phyloP scores from a whole-genome alignment of 306 rosid genomes.

The Sesbania bispinosa region DNA sequence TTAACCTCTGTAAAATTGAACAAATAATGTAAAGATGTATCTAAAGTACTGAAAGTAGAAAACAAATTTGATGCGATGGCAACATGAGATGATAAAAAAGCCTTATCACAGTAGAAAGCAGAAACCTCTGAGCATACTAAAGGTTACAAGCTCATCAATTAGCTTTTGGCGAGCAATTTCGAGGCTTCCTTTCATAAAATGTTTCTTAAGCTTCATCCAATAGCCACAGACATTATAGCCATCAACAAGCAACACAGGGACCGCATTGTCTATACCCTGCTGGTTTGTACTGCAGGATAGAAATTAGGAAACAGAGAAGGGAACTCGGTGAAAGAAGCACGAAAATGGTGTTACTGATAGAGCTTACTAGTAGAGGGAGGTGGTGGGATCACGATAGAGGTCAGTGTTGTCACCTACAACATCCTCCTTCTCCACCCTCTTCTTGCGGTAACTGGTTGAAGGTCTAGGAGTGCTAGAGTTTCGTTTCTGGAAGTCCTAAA shows the following conservation, averaged over 20 bases:
- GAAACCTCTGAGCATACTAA: constrained; percentile 79
- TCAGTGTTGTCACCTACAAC: constrained; percentile 42
- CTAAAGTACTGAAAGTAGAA: background rate
- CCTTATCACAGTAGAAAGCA: background rate
- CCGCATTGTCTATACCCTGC: constrained; percentile 63
- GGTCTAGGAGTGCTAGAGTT: constrained; percentile 59
- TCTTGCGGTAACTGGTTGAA: constrained; percentile 83
- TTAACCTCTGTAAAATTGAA: constrained; percentile 67
- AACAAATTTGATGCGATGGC: background rate
- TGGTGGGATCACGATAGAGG: constrained; percentile 69
- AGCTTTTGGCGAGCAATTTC: constrained; percentile 84
- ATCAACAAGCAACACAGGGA: constrained; percentile 87
- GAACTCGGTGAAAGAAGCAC: background rate
- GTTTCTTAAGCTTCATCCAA: constrained; percentile 88
- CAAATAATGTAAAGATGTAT: constrained; percentile 5
- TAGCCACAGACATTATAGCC: constrained; percentile 95
- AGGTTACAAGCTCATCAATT: constrained; percentile 70
- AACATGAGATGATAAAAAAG: background rate
- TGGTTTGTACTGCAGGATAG: constrained; percentile 60
- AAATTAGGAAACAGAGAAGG: constrained; percentile 1
- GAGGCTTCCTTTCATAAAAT: constrained; percentile 70
- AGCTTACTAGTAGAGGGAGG: constrained; percentile 67
- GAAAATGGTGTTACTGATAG: background rate
- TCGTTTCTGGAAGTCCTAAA: constrained; percentile 66
- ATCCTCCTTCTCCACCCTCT: constrained; percentile 68